Conservation (phyloP, 2,329 filamentous ascomycete genomes). For the Sphaerulina populicola region DNA sequence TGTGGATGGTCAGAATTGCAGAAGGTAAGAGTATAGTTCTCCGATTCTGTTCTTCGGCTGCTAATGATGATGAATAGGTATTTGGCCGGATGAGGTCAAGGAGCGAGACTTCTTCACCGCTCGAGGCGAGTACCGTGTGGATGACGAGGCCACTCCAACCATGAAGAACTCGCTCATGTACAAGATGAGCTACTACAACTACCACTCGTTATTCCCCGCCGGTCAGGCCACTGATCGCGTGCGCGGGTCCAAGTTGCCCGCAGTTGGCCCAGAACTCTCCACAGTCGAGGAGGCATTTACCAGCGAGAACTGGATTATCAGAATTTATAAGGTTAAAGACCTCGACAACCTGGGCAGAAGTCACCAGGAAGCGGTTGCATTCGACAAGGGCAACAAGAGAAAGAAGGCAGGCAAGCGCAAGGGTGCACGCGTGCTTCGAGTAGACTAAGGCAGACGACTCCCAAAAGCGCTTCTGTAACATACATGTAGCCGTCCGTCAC, state of each 20-base stretch:
- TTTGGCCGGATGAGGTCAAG: constrained; percentile 99
- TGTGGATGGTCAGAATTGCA: constrained; percentile 99
- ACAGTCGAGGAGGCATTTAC: constrained; percentile 95
- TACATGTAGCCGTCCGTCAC: neutral
- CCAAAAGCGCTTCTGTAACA: constrained; percentile 8
- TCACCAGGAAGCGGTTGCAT: constrained; percentile 60
- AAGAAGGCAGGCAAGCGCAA: constrained; percentile 66
- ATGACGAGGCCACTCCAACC: constrained; percentile 83
- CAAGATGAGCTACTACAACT: constrained; percentile 99
- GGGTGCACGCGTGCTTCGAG: constrained; percentile 61
- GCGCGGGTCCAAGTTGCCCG: constrained; percentile 70
- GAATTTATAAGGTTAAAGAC: constrained; percentile 99
- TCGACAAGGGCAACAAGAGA: constrained; percentile 75
- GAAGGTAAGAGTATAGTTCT: constrained; percentile 53
- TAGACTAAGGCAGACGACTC: constrained; percentile 42
- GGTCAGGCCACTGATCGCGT: constrained; percentile 89
- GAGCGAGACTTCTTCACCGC: constrained; percentile 93
- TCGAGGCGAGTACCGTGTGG: constrained; percentile 89
- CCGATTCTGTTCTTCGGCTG: neutral
- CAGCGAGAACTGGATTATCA: constrained; percentile 99
- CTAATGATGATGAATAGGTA: constrained; percentile 37
- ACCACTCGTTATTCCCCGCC: constrained; percentile 77
- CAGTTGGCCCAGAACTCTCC: constrained; percentile 73
- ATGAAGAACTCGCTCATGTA: constrained; percentile 99
- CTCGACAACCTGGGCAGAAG: constrained; percentile 92